Percentiles rank a stretch among this genome's conserved stretches.
Evolutionary conservation across 164 flowering plant genomes (phyloP).

Genomic region (Houttuynia cordata): DNA sequence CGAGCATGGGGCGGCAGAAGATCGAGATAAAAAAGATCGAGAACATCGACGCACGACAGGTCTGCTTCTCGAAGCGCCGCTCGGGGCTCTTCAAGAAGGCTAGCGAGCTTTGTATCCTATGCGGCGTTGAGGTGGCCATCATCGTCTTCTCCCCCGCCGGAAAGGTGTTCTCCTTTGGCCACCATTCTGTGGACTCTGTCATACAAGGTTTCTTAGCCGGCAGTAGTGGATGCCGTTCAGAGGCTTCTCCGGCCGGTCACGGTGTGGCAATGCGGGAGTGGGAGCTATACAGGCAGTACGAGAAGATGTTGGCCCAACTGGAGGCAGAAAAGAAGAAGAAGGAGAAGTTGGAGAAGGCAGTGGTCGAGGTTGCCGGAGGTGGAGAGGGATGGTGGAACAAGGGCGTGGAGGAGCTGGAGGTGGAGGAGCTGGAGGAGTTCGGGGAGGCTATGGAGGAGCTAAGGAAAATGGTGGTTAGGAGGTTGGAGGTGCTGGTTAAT

Average conservation of each 20-base stretch:
- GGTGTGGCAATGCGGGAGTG: background rate
- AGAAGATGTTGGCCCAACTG: conserved; percentile 1
- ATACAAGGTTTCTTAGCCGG: background rate
- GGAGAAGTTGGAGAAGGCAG: background rate
- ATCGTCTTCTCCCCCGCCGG: conserved; percentile 8
- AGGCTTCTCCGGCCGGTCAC: background rate
- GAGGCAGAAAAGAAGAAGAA: conserved; percentile 1
- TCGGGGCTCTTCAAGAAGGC: conserved; percentile 6
- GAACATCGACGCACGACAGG: conserved; percentile 6
- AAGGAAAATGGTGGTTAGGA: background rate
- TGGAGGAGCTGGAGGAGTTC: background rate
- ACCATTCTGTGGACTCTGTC: background rate
- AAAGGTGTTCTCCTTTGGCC: conserved; percentile 4
- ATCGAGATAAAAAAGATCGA: conserved; percentile 7
- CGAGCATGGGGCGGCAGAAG: conserved; percentile 4
- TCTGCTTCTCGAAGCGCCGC: conserved; percentile 4
- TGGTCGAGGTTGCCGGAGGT: background rate
- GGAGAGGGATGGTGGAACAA: background rate
- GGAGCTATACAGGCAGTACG: conserved; percentile 1
- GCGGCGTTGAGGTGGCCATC: conserved; percentile 3
- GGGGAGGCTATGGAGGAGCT: background rate
- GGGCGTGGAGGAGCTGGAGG: background rate
- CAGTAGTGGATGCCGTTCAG: background rate
- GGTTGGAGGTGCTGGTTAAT: background rate
- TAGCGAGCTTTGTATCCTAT: conserved; percentile 3